A percentile compares a stretch with the other conserved stretches of the same genome.
phyloP scores from a whole-genome alignment of 495 filamentous ascomycete species.

The Daldinia childiae region DNA sequence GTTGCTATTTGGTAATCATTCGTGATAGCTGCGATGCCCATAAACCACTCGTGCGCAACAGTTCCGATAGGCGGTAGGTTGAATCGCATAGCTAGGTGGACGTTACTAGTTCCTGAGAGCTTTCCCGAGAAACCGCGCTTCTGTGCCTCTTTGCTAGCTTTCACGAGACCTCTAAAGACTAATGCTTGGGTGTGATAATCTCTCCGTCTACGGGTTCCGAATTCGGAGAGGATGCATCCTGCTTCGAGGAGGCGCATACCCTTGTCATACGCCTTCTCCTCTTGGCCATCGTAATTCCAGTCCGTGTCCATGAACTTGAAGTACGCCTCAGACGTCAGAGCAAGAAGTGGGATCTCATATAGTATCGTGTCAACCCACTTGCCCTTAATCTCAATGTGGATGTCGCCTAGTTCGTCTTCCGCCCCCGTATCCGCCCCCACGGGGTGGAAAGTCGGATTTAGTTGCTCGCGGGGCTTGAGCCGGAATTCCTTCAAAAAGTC shows the following conservation, averaged over 20 bases:
- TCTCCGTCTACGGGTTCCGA: slow-evolving; percentile 85
- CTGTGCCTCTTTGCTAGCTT: slow-evolving; percentile 73
- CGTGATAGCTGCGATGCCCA: slow-evolving; percentile 94
- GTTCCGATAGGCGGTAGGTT: slow-evolving; percentile 85
- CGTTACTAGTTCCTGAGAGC: slow-evolving; percentile 91
- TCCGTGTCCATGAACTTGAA: slow-evolving; percentile 94
- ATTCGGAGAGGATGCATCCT: slow-evolving; percentile 92
- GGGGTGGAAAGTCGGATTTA: slow-evolving; percentile 75
- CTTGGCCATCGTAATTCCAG: slow-evolving; percentile 85
- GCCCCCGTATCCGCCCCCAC: slow-evolving; percentile 67
- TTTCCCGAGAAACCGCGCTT: slow-evolving; percentile 71
- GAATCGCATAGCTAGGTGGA: slow-evolving; percentile 95
- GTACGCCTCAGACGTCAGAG: slow-evolving; percentile 92
- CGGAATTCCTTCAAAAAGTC: slow-evolving; percentile 81
- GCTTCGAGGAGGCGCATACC: slow-evolving; percentile 77
- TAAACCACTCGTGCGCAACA: slow-evolving; percentile 99
- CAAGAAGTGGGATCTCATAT: slow-evolving; percentile 94
- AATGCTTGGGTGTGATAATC: slow-evolving; percentile 96
- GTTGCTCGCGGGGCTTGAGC: slow-evolving; percentile 80
- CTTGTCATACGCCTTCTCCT: slow-evolving; percentile 82
- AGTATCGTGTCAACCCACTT: slow-evolving; percentile 95
- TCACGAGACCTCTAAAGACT: slow-evolving; percentile 82
- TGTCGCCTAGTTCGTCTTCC: slow-evolving; percentile 75
- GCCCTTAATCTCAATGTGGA: slow-evolving; percentile 78
- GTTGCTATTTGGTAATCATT: slow-evolving; percentile 85